phyloP scores from a whole-genome alignment of 228 moss, liverwort and hornwort species.

The Sphagnum magellanicum region DNA sequence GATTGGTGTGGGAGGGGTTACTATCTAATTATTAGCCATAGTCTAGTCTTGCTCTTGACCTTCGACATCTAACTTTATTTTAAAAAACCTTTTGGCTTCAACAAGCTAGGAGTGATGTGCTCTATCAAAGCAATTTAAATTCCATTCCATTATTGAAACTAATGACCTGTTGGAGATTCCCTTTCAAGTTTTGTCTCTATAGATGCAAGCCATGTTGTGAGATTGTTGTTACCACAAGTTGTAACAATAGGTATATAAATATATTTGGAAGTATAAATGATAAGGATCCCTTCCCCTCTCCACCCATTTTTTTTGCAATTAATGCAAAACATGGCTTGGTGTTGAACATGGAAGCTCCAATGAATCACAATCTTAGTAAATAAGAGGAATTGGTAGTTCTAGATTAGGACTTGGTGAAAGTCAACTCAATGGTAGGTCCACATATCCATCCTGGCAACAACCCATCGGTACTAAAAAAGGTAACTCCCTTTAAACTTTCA shows the following conservation, averaged over 20 bases:
- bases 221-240: background rate
- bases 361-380: slow-evolving; percentile 27
- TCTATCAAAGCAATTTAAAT: no score
- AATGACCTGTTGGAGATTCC: slow-evolving; percentile 61
- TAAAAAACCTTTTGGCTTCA: slow-evolving; percentile 55
- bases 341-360: slow-evolving; percentile 24
- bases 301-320: slow-evolving; percentile 9
- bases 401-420: slow-evolving; percentile 44
- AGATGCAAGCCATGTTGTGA: slow-evolving; percentile 5
- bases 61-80: slow-evolving; percentile 68
- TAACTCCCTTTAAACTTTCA: slow-evolving; percentile 1
- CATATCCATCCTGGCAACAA: slow-evolving; percentile 67
- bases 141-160: slow-evolving; percentile 28
- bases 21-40: slow-evolving; percentile 36
- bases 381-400: slow-evolving; percentile 19
- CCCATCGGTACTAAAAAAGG: slow-evolving; percentile 89
- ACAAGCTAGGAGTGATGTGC: slow-evolving; percentile 72
- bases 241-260: slow-evolving; percentile 25
- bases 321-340: slow-evolving; percentile 20
- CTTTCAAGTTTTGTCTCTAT: slow-evolving; percentile 24
- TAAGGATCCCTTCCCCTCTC: slow-evolving; percentile 44
- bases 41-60: slow-evolving; percentile 42
- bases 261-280: slow-evolving; percentile 28
- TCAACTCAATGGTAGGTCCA: slow-evolving; percentile 59
- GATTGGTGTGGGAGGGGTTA: slow-evolving; percentile 32